phyloP scores from a whole-genome alignment of 306 rosid species.

The Pterocarpus macrocarpus region DNA sequence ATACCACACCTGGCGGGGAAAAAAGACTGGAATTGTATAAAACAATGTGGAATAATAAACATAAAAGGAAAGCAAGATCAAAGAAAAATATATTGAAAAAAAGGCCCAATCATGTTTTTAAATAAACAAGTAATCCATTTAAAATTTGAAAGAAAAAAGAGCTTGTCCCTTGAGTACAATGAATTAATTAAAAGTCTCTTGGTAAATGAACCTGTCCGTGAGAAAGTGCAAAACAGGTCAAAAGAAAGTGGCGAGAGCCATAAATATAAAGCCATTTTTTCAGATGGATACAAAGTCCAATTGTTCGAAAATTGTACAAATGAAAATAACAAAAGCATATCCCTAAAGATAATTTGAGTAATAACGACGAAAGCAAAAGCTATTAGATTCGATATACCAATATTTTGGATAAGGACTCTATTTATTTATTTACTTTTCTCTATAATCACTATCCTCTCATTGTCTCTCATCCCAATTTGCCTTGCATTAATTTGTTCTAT shows the following conservation, averaged over 20 bases:
- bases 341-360: conserved; percentile 13
- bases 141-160: background rate
- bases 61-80: background rate
- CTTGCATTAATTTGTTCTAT: no score
- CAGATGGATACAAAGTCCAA: background rate
- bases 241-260: background rate
- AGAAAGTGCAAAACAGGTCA: background rate
- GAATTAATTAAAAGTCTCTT: background rate
- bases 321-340: background rate
- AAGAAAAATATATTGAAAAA: background rate
- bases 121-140: background rate
- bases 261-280: background rate
- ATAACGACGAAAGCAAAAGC: conserved; percentile 15
- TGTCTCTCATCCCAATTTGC: background rate
- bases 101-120: background rate
- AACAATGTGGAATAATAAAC: background rate
- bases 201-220: background rate
- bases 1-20: background rate
- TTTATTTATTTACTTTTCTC: background rate
- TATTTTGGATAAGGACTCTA: background rate
- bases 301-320: background rate
- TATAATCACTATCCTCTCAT: background rate
- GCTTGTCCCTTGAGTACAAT: conserved; percentile 5
- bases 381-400: conserved; percentile 19
- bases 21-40: background rate